Base-by-base conservation (phyloP, 106 monocot species). In the Alisma plantagoaquatica region DNA sequence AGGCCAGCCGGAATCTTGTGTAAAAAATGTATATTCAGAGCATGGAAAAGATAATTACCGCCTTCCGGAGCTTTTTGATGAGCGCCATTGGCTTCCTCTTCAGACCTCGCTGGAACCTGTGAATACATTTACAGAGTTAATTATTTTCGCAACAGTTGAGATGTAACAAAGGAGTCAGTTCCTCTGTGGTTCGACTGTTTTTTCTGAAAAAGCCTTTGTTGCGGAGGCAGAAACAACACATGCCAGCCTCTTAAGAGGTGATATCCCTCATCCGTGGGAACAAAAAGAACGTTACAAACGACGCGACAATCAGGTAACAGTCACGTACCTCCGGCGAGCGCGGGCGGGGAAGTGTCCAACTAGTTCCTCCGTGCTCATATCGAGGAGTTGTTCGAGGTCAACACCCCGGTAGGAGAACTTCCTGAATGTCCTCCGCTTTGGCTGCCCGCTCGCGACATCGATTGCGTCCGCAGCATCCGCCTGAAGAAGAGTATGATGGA, bases 1-100 rank as follows among this genome's bases (percentile, higher is more conserved):
- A n/a, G n/a, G n/a, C n/a, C n/a, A n/a, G n/a, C n/a, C n/a, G n/a
- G n/a, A n/a, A n/a, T n/a, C n/a, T n/a, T n/a, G n/a, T n/a, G n/a
- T n/a, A n/a, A n/a, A n/a, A n/a, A n/a, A n/a, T n/a, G n/a, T n/a
- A n/a, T n/a, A n/a, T n/a, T n/a, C n/a, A n/a, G n/a, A n/a, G n/a
- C n/a, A n/a, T n/a, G n/a, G n/a, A n/a, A 49, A 33, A 1, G 10
- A 16, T 3, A 47, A 76, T 45, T 63, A 84, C 90, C 67, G 90
- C 90, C 68, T 84, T 90, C 57, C 83, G 80, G 2, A 90, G 79
- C 65, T 84, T 90, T 74, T 84, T 90, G 41, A 90, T 84, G 33
- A 90, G 65, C 42, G 90, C 90, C 90, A 90, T 80, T 1, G 89
- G 89, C 67, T 90, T 79, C 79, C 83, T 63, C 73, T 89, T 83